Conservation (phyloP, 202 grass and related monocot genomes). For the Carex arenaria region DNA sequence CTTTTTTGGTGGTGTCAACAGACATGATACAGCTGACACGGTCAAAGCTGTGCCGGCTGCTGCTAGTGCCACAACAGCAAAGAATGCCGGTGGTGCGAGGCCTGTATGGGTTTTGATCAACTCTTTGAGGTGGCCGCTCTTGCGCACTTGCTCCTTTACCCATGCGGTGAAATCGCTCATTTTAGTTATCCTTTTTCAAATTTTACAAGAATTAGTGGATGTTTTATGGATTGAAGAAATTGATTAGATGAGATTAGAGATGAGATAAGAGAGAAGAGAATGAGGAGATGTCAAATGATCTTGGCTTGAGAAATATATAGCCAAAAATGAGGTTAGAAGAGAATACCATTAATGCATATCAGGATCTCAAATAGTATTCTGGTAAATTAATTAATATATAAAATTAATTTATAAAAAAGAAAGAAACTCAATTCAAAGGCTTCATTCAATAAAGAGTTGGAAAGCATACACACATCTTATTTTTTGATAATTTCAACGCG, state of each 20-base stretch:
- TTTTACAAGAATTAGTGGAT: neutral
- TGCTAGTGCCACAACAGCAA: neutral
- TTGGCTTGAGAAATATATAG: slow-evolving; percentile 26
- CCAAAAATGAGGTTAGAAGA: slow-evolving; percentile 2
- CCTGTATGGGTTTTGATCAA: slow-evolving; percentile 17
- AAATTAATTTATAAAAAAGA: neutral
- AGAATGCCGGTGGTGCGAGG: slow-evolving; percentile 3
- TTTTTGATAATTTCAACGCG: slow-evolving; percentile 21
- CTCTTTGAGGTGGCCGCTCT: slow-evolving; percentile 7
- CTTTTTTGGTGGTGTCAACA: neutral
- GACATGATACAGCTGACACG: neutral
- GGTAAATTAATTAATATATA: neutral
- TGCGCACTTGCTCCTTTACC: slow-evolving; percentile 11
- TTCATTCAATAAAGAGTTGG: neutral
- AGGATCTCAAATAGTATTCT: too few relatives aligned
- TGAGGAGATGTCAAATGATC: neutral
- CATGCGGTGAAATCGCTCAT: slow-evolving; percentile 11
- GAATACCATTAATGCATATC: neutral
- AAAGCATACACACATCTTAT: neutral
- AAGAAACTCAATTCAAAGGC: neutral
- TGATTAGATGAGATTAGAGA: neutral
- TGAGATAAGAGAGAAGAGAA: neutral
- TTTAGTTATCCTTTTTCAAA: neutral
- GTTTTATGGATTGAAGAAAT: neutral
- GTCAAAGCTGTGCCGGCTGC: slow-evolving; percentile 3